Conservation (phyloP, 129 eudicot species). For the Helianthus tuberosus region DNA sequence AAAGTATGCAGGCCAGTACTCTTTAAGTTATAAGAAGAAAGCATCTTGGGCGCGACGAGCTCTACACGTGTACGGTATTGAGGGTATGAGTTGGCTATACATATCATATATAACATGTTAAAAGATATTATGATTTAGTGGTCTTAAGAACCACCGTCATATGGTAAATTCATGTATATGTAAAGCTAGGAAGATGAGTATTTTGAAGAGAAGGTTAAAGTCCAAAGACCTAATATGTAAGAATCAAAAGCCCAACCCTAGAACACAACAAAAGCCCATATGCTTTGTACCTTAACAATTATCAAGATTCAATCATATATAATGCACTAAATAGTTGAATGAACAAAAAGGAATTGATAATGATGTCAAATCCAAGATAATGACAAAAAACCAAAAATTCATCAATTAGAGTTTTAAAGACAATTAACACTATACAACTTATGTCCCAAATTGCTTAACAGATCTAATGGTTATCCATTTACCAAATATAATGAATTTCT, state of each 20-base stretch:
- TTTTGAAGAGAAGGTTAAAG: not conserved
- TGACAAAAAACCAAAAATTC: not conserved
- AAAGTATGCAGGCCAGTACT: too few species aligned
- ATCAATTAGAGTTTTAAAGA: not conserved
- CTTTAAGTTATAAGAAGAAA: too few species aligned
- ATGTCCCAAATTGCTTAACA: not conserved
- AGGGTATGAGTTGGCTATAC: too few species aligned
- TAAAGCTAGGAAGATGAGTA: too few species aligned
- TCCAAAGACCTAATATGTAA: not conserved
- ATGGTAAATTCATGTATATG: too few species aligned
- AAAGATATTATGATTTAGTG: too few species aligned
- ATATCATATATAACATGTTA: too few species aligned
- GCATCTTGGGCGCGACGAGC: too few species aligned
- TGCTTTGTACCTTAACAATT: not conserved
- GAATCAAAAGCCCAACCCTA: not conserved
- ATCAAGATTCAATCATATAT: not conserved
- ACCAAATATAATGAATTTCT: not conserved
- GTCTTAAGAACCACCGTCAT: too few species aligned
- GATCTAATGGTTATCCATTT: not conserved
- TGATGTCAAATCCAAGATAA: conserved; percentile 4
- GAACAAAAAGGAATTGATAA: not conserved
- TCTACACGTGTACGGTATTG: too few species aligned
- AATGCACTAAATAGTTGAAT: not conserved
- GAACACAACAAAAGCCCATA: not conserved
- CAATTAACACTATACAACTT: not conserved